A percentile compares a stretch with the other conserved stretches of the same genome.
phyloP scores from a whole-genome alignment of 2,329 filamentous ascomycete genomes.

The Tolypocladium capitatum region DNA sequence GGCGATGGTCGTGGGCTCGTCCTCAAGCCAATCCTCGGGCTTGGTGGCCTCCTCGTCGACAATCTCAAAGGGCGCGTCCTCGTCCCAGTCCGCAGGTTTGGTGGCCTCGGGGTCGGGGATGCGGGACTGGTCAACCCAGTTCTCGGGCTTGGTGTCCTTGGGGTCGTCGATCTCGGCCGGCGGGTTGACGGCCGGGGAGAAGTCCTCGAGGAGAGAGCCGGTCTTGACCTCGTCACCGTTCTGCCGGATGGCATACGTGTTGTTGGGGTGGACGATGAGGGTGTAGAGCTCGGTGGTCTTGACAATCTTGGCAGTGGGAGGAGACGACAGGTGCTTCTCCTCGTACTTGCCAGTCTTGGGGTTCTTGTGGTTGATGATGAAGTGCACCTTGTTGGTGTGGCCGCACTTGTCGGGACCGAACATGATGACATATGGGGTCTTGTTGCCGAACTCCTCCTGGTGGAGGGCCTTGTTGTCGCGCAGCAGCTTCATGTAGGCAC shows the following conservation, averaged over 20 bases:
- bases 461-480: constrained; percentile 95
- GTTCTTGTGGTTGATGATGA: constrained; percentile 99
- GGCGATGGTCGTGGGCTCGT: constrained; percentile 68
- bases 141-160: constrained; percentile 84
- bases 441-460: constrained; percentile 94
- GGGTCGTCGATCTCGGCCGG: constrained; percentile 86
- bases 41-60: constrained; percentile 82
- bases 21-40: constrained; percentile 92
- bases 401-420: constrained; percentile 99
- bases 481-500: constrained; percentile 97
- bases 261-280: constrained; percentile 89
- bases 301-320: constrained; percentile 74
- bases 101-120: constrained; percentile 85
- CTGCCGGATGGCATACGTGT: constrained; percentile 85
- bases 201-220: constrained; percentile 88
- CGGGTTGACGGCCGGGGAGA: constrained; percentile 87
- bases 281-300: constrained; percentile 96
- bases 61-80: constrained; percentile 94
- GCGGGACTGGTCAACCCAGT: constrained; percentile 89
- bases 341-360: constrained; percentile 99
- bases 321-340: constrained; percentile 90
- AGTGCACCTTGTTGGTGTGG: constrained; percentile 94
- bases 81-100: constrained; percentile 98
- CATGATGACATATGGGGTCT: constrained; percentile 98
- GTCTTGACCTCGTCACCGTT: constrained; percentile 81